Evolutionary conservation across 2,329 filamentous ascomycete genomes (phyloP).

Genomic region (Ceratocystis cubensis): DNA sequence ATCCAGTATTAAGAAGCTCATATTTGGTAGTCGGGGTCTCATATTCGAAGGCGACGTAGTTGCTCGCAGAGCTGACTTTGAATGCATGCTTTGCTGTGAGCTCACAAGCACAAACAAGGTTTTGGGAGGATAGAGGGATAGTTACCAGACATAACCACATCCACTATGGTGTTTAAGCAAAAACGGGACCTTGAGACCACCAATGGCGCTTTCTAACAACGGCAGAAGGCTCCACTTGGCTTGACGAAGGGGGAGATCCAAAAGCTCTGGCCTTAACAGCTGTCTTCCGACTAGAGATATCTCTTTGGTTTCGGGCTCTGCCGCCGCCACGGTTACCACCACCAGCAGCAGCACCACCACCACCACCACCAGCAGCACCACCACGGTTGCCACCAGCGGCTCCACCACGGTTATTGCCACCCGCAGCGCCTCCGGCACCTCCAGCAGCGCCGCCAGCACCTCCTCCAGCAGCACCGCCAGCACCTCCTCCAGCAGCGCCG

Average conservation of each 20-base stretch:
- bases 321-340: no score
- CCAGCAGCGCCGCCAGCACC: constrained; percentile 23
- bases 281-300: background rate
- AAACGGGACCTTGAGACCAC: background rate
- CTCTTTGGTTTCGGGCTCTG: no score
- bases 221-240: background rate
- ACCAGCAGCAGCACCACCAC: no score
- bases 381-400: background rate
- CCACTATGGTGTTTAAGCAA: background rate
- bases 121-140: background rate
- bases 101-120: background rate
- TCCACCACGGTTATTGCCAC: constrained; percentile 10
- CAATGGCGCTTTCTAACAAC: background rate
- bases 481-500: constrained; percentile 21
- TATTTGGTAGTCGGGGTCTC: background rate
- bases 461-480: constrained; percentile 19
- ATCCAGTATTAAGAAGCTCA: background rate
- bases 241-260: background rate
- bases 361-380: no score
- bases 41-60: background rate
- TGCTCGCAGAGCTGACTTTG: constrained; percentile 3
- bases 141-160: no score
- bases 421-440: constrained; percentile 11
- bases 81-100: background rate
- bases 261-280: background rate